Evolutionary conservation across 1,284 basidiomycete genomes (phyloP).

Genomic region (Pterula multifida): DNA sequence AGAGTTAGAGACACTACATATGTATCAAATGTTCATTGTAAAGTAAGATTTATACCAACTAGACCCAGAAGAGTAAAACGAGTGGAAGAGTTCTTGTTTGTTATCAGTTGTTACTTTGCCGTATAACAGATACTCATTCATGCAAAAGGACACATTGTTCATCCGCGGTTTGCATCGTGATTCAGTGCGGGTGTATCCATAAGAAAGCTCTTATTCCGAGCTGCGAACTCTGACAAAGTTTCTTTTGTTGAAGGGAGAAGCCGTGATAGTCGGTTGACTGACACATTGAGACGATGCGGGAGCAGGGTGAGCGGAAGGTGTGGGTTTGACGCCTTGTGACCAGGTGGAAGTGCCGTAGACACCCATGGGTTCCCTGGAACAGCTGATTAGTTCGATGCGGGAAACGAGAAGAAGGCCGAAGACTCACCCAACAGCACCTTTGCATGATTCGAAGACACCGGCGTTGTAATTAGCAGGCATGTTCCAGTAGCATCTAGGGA

Average conservation of each 20-base stretch:
- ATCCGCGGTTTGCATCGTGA: too few relatives aligned
- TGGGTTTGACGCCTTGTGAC: constrained; percentile 40
- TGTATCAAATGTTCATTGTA: too few relatives aligned
- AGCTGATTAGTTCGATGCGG: constrained; percentile 3
- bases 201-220: too few relatives aligned
- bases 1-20: too few relatives aligned
- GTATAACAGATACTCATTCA: too few relatives aligned
- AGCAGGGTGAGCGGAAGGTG: constrained; percentile 36
- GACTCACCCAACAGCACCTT: constrained; percentile 31
- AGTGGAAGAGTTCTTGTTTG: too few relatives aligned
- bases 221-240: not conserved
- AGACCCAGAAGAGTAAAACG: too few relatives aligned
- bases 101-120: too few relatives aligned
- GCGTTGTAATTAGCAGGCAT: constrained; percentile 43
- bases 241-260: constrained; percentile 18
- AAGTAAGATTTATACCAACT: too few relatives aligned
- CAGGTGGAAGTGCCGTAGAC: constrained; percentile 50
- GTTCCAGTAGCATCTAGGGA: constrained; percentile 19
- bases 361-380: constrained; percentile 34
- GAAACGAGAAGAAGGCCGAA: not conserved
- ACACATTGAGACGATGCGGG: constrained; percentile 34
- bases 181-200: too few relatives aligned
- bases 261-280: constrained; percentile 29
- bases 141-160: too few relatives aligned
- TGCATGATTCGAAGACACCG: constrained; percentile 38